A percentile compares a stretch with the other conserved stretches of the same genome.
phyloP scores from a whole-genome alignment of 2,329 filamentous ascomycete genomes.

The Aspergillus aculeatinus region DNA sequence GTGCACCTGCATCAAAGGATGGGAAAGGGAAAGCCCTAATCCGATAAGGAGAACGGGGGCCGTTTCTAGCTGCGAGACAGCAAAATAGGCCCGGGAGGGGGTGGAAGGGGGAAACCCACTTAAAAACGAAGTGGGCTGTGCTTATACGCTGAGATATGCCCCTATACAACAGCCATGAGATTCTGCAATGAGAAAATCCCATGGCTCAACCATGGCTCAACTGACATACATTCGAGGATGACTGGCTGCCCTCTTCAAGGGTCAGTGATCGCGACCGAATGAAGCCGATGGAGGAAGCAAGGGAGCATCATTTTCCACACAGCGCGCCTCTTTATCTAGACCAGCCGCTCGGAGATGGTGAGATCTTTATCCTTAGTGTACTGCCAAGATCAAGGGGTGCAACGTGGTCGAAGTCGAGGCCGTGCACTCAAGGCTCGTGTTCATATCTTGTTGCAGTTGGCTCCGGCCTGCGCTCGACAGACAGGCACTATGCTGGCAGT shows the following conservation, averaged over 20 bases:
- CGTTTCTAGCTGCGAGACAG: not conserved
- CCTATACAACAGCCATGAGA: not conserved
- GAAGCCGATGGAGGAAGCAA: not conserved
- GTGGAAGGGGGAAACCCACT: not conserved
- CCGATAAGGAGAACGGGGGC: not conserved
- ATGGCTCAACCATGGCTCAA: not conserved
- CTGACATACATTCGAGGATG: not conserved
- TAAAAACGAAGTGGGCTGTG: not conserved
- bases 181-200: not conserved
- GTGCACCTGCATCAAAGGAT: not conserved
- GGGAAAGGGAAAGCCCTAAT: not conserved
- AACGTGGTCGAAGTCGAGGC: slow-evolving; percentile 25
- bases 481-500: slow-evolving; percentile 13
- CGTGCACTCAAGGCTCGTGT: slow-evolving; percentile 16
- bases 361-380: slow-evolving; percentile 29
- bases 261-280: not conserved
- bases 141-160: not conserved
- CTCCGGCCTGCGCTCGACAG: slow-evolving; percentile 4
- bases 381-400: slow-evolving; percentile 27
- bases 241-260: not conserved
- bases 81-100: not conserved
- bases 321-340: not conserved
- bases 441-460: not conserved
- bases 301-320: not conserved
- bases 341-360: slow-evolving; percentile 19